A percentile compares a stretch with the other conserved stretches of the same genome.
These are phyloP conservation scores for Tricholoma bakamatsutake DNA, from an alignment of 768 basidiomycete species.

Conservation along the genomic window DNA sequence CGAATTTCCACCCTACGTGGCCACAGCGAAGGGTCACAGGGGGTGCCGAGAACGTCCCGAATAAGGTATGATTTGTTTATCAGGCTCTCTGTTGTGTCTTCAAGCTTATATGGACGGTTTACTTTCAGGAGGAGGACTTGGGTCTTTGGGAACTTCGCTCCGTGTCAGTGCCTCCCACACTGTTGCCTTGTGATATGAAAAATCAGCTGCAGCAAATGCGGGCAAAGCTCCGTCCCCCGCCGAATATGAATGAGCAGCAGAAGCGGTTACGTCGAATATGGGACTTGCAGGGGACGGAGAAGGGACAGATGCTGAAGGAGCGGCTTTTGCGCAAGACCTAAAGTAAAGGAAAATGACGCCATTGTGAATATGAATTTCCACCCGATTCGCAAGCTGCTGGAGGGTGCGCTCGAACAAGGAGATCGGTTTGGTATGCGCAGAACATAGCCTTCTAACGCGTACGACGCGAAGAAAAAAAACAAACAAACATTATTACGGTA, in stretches of 20 bases:
- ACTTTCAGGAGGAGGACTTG: not conserved
- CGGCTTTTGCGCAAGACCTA: not conserved
- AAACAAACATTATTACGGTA: no score
- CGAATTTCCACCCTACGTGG: not conserved
- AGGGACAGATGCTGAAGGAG: not conserved
- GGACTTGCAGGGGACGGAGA: not conserved
- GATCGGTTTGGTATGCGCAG: no score
- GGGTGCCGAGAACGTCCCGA: not conserved
- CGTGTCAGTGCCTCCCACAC: not conserved
- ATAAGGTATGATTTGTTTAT: not conserved
- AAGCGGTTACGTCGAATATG: not conserved
- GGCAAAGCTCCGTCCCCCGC: not conserved
- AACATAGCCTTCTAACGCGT: no score
- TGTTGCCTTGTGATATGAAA: not conserved
- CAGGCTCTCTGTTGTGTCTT: not conserved
- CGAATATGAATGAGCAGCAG: not conserved
- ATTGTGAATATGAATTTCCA: no score
- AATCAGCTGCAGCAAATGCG: not conserved
- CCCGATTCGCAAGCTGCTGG: no score
- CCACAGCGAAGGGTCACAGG: not conserved
- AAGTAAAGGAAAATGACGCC: no score
- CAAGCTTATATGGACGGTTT: no score
- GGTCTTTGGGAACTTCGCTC: not conserved
- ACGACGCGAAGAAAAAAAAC: no score
- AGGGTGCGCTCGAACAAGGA: no score